These are phyloP conservation scores for Cystobasidium tubakii DNA, from an alignment of 768 basidiomycete genomes.

Conservation along the genomic window DNA sequence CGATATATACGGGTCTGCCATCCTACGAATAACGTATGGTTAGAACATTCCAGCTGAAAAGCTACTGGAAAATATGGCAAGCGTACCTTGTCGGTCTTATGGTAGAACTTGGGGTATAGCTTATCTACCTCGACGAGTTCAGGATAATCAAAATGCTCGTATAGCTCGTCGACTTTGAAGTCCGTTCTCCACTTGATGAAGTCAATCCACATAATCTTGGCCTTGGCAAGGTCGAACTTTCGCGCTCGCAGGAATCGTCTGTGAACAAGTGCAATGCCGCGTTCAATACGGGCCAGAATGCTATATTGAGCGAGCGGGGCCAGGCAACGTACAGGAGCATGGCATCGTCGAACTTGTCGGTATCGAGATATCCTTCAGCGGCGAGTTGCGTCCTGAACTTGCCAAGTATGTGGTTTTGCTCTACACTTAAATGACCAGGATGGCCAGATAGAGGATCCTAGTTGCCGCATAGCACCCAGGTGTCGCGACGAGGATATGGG, in stretches of 20 bases:
- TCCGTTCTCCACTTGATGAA: conserved; percentile 86
- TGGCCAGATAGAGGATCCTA: conserved; percentile 40
- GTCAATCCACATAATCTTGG: conserved; percentile 74
- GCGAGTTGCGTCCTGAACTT: conserved; percentile 63
- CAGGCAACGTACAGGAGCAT: conserved; percentile 45
- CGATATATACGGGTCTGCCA: conserved; percentile 90
- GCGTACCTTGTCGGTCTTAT: conserved; percentile 83
- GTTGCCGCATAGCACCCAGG: neutral
- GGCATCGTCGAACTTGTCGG: conserved; percentile 49
- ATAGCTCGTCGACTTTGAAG: conserved; percentile 66
- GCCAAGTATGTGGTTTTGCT: conserved; percentile 40
- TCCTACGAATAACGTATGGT: conserved; percentile 56
- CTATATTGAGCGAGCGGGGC: neutral
- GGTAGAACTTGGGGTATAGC: conserved; percentile 53
- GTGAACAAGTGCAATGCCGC: neutral
- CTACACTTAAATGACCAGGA: conserved; percentile 43
- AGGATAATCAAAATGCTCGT: conserved; percentile 75
- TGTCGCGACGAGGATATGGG: neutral
- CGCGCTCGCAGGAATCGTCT: conserved; percentile 82
- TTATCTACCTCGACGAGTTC: conserved; percentile 78
- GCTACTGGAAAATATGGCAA: neutral
- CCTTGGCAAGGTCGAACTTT: conserved; percentile 75
- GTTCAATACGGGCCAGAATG: no score
- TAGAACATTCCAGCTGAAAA: neutral
- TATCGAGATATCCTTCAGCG: conserved; percentile 57